A percentile compares a stretch with the other conserved stretches of the same genome.
phyloP scores from a whole-genome alignment of 257 asterid genomes.

The Echium plantagineum region DNA sequence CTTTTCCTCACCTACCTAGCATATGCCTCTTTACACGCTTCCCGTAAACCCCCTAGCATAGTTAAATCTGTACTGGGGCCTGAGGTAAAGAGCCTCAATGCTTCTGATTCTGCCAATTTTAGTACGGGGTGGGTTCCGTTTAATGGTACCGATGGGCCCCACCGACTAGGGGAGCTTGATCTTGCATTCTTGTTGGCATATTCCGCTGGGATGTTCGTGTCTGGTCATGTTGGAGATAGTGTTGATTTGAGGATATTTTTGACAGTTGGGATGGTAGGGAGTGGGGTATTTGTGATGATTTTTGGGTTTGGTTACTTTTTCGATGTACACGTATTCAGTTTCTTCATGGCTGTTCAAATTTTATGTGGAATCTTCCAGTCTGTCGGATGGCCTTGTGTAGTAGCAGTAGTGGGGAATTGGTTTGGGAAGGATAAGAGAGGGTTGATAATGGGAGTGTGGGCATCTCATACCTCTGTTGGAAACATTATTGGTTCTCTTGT shows the following conservation, averaged over 20 bases:
- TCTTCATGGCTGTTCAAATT: conserved; percentile 52
- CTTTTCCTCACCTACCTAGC: conserved; percentile 67
- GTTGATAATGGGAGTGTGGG: conserved; percentile 87
- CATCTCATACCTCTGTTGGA: conserved; percentile 79
- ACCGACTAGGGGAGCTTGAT: conserved; percentile 94
- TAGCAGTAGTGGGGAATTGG: conserved; percentile 90
- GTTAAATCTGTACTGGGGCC: conserved; percentile 79
- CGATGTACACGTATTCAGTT: conserved; percentile 50
- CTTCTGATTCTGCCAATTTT: conserved; percentile 12
- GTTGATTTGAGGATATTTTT: conserved; percentile 66
- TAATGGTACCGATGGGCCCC: conserved; percentile 66
- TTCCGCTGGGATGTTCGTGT: conserved; percentile 71
- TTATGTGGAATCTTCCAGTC: conserved; percentile 87
- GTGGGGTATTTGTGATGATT: conserved; percentile 51
- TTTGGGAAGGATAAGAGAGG: conserved; percentile 79
- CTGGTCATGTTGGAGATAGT: conserved; percentile 78
- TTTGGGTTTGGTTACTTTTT: conserved; percentile 81
- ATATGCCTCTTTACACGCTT: conserved; percentile 83
- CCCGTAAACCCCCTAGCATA: conserved; percentile 96
- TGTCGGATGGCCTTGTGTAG: conserved; percentile 94
- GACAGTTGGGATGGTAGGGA: conserved; percentile 78
- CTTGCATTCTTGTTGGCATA: conserved; percentile 68
- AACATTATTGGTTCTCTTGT: conserved; percentile 75
- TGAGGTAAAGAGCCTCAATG: conserved; percentile 25
- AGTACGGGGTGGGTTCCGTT: conserved; percentile 83